These are phyloP conservation scores for Cystobasidium onofrii DNA, from an alignment of 768 basidiomycete genomes.

Conservation along the genomic window DNA sequence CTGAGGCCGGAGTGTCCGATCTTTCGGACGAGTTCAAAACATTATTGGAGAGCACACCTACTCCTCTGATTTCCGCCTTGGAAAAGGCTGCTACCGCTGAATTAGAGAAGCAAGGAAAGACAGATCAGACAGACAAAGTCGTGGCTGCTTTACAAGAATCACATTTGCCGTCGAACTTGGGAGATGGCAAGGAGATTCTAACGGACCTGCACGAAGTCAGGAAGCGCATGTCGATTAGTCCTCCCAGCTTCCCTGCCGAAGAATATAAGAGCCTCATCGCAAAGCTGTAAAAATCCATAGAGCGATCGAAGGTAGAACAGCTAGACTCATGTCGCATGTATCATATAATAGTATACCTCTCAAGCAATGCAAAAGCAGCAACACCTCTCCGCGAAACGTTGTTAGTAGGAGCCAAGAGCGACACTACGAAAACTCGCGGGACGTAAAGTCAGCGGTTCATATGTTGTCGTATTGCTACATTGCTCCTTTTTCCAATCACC, in stretches of 20 bases:
- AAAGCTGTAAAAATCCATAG: neutral
- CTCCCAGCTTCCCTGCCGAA: neutral
- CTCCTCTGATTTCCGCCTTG: neutral
- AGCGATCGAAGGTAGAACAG: neutral
- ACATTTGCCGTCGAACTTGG: neutral
- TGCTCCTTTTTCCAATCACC: neutral
- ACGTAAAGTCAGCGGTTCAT: neutral
- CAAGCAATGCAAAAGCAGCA: neutral
- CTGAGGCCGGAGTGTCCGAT: neutral
- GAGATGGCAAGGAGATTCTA: neutral
- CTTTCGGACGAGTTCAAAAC: neutral
- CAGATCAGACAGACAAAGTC: neutral
- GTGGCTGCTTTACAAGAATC: neutral
- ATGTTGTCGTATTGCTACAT: neutral
- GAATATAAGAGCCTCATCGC: conserved; percentile 8
- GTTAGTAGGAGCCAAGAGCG: no score
- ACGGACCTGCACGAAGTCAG: neutral
- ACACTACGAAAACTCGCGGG: no score
- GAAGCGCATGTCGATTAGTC: neutral
- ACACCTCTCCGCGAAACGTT: neutral
- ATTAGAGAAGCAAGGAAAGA: neutral
- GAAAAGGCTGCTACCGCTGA: neutral
- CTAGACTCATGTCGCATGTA: neutral
- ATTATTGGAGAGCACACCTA: neutral
- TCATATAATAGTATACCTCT: neutral